Percentiles rank a stretch among this genome's conserved stretches.
phyloP scores from a whole-genome alignment of 2,329 filamentous ascomycete genomes.

The Remersonia thermophila region DNA sequence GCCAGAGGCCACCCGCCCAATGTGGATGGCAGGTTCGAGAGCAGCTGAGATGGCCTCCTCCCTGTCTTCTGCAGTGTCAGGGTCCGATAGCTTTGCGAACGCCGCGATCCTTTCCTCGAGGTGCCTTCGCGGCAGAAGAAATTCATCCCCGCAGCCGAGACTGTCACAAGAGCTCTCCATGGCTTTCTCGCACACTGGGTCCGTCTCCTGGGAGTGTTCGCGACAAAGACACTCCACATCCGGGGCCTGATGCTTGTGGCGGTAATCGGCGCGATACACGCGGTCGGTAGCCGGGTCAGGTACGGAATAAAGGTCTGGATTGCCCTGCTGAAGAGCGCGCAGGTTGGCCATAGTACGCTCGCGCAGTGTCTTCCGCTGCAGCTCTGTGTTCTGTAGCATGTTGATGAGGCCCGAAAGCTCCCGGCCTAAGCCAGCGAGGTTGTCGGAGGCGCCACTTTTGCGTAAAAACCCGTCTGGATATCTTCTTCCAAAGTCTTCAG shows the following conservation, averaged over 20 bases:
- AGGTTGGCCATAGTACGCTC: slow-evolving; percentile 1
- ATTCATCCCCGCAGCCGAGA: slow-evolving; percentile 6
- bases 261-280: slow-evolving; percentile 11
- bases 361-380: slow-evolving; percentile 6
- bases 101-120: slow-evolving; percentile 3
- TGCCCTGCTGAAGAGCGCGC: neutral
- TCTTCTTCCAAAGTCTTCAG: slow-evolving; percentile 14
- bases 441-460: slow-evolving; percentile 11
- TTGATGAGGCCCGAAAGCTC: slow-evolving; percentile 8
- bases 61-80: too few species aligned
- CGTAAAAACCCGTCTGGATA: slow-evolving; percentile 11
- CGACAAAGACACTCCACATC: slow-evolving; percentile 5
- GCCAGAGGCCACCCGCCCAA: slow-evolving; percentile 23
- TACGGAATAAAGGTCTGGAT: slow-evolving; percentile 5
- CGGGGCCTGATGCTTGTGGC: slow-evolving; percentile 6
- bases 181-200: slow-evolving; percentile 16
- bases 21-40: slow-evolving; percentile 1
- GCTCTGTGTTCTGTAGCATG: slow-evolving; percentile 10
- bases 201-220: neutral
- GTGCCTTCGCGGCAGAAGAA: slow-evolving; percentile 5
- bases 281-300: slow-evolving; percentile 9
- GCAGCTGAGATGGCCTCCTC: neutral
- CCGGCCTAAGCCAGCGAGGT: slow-evolving; percentile 8
- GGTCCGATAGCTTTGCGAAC: neutral
- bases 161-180: slow-evolving; percentile 13